Evolutionary conservation across 2,329 filamentous ascomycete genomes (phyloP).

Genomic region (Huntiella omanensis): DNA sequence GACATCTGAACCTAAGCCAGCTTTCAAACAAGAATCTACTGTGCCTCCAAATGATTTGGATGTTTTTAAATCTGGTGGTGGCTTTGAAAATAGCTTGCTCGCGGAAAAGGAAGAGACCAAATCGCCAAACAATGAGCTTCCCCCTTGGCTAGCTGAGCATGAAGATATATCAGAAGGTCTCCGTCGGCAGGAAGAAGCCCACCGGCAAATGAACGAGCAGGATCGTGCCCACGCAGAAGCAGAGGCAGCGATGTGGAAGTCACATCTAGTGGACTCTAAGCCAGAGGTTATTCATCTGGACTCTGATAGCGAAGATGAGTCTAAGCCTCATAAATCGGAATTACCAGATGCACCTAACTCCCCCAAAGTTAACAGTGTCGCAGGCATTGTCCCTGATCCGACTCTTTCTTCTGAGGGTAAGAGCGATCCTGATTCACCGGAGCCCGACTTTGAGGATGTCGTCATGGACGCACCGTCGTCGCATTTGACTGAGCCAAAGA

Average conservation of each 20-base stretch:
- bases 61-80: constrained; percentile 3
- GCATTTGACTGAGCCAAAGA: neutral
- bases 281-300: constrained; percentile 41
- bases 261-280: constrained; percentile 15
- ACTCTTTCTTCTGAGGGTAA: too few relatives aligned
- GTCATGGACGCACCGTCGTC: neutral
- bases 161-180: constrained; percentile 47
- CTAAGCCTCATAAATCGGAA: neutral
- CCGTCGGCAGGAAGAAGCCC: constrained; percentile 36
- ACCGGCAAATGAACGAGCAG: constrained; percentile 43
- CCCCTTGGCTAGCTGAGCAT: constrained; percentile 54
- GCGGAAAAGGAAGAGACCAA: constrained; percentile 2
- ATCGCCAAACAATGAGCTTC: constrained; percentile 37
- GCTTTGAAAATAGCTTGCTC: constrained; percentile 1
- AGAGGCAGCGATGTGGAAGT: constrained; percentile 21
- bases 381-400: too few relatives aligned
- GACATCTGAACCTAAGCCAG: neutral
- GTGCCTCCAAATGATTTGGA: neutral
- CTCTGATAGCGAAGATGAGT: constrained; percentile 33
- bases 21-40: neutral
- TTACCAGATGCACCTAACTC: too few relatives aligned
- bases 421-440: neutral
- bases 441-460: constrained; percentile 8
- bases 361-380: too few relatives aligned
- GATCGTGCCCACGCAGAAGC: constrained; percentile 38